Percentiles rank a stretch among this genome's conserved stretches.
phyloP scores from a whole-genome alignment of 805 yeast genomes.

The Starmera quercuum region DNA sequence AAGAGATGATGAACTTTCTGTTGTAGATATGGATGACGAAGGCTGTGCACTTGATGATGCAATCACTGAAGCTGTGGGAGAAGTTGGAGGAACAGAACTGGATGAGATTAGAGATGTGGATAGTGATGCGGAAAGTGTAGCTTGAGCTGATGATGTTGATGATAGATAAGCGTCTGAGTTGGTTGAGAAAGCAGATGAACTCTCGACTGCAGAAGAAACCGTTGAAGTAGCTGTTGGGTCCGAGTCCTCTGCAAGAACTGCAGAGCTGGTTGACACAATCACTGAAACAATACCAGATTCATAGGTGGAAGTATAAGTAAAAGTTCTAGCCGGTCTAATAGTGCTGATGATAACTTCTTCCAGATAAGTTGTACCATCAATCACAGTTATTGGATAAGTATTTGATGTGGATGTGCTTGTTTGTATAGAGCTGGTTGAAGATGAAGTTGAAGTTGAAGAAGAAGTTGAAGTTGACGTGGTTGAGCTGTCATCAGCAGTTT shows the following conservation, averaged over 20 bases:
- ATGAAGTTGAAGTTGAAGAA: background rate
- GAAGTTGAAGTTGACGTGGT: slow-evolving; percentile 1
- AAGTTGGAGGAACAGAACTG: slow-evolving; percentile 1
- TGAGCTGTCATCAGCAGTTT: slow-evolving; percentile 11
- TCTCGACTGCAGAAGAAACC: slow-evolving; percentile 1
- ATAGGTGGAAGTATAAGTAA: slow-evolving; percentile 10
- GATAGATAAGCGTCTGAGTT: slow-evolving; percentile 3
- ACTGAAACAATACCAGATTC: slow-evolving; percentile 14
- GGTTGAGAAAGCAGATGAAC: slow-evolving; percentile 3
- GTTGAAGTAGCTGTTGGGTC: slow-evolving; percentile 1
- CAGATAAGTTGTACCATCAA: slow-evolving; percentile 1
- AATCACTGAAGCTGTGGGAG: background rate
- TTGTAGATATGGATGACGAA: slow-evolving; percentile 1
- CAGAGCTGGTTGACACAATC: background rate
- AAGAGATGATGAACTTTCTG: slow-evolving; percentile 1
- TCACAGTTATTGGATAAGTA: slow-evolving; percentile 1
- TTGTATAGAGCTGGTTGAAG: slow-evolving; percentile 1
- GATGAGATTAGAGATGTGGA: slow-evolving; percentile 2
- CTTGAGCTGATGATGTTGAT: slow-evolving; percentile 5
- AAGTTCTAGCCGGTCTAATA: slow-evolving; percentile 17
- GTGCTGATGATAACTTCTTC: slow-evolving; percentile 13
- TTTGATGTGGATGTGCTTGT: slow-evolving; percentile 3
- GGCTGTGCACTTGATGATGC: background rate
- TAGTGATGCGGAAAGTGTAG: slow-evolving; percentile 6
- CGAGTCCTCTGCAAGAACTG: slow-evolving; percentile 9